These are phyloP conservation scores for Pseudoperonospora humuli DNA, from an alignment of 352 stramenopile species.

Conservation along the genomic window DNA sequence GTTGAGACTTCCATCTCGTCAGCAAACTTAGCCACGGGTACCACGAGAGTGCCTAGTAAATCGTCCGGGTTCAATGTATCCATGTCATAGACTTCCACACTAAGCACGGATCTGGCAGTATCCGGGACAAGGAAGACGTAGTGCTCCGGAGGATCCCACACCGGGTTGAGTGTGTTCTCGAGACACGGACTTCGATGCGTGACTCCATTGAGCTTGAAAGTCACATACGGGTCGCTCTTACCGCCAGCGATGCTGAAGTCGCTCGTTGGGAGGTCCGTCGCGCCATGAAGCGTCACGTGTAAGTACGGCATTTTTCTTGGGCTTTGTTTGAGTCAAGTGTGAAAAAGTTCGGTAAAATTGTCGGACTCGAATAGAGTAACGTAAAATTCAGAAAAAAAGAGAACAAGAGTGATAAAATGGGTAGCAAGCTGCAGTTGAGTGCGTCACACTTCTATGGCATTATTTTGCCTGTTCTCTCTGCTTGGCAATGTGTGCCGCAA, in stretches of 20 bases:
- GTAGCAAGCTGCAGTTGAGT: not conserved
- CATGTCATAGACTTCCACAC: constrained; percentile 56
- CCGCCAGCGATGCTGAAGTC: constrained; percentile 48
- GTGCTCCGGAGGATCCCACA: constrained; percentile 48
- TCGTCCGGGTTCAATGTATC: constrained; percentile 58
- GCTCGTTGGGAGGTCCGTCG: constrained; percentile 45
- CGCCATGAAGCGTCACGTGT: constrained; percentile 37
- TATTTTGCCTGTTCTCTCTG: constrained; percentile 17
- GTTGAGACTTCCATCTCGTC: constrained; percentile 34
- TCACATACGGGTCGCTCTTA: constrained; percentile 74
- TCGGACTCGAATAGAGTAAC: no score
- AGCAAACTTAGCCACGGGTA: constrained; percentile 44
- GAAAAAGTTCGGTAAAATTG: no score
- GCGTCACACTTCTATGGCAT: no score
- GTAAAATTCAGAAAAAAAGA: no score
- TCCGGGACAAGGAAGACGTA: constrained; percentile 55
- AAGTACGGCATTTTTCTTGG: constrained; percentile 47
- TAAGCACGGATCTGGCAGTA: constrained; percentile 32
- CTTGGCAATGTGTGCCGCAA: constrained; percentile 34
- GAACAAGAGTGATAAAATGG: no score
- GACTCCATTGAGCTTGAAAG: constrained; percentile 40
- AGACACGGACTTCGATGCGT: constrained; percentile 52
- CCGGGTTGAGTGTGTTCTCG: constrained; percentile 30
- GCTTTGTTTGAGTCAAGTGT: no score
- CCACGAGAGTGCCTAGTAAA: constrained; percentile 43